phyloP scores from a whole-genome alignment of 768 basidiomycete species.

The Rhodotorula toruloides region DNA sequence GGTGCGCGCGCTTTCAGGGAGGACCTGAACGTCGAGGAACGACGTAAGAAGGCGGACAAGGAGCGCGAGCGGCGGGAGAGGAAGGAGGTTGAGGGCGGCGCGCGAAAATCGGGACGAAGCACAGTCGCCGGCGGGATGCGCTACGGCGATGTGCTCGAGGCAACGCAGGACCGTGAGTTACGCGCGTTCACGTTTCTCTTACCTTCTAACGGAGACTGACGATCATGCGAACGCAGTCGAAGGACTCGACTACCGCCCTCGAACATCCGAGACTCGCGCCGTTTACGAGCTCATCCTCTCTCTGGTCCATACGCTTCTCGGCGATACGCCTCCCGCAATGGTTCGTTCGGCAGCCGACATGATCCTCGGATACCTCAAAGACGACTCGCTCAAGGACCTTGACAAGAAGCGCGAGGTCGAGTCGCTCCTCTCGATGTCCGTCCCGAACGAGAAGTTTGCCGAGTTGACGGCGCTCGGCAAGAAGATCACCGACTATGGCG shows the following conservation, averaged over 20 bases:
- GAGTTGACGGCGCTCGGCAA: constrained; percentile 79
- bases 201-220: neutral
- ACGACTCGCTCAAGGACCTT: constrained; percentile 76
- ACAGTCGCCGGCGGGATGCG: constrained; percentile 54
- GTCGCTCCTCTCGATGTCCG: constrained; percentile 60
- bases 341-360: constrained; percentile 92
- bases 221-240: constrained; percentile 55
- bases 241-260: constrained; percentile 83
- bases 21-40: constrained; percentile 81
- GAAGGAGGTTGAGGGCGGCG: constrained; percentile 3
- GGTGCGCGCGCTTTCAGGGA: constrained; percentile 45
- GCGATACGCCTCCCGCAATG: constrained; percentile 93
- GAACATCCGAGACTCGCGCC: constrained; percentile 88
- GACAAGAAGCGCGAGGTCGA: constrained; percentile 95
- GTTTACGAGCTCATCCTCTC: constrained; percentile 88
- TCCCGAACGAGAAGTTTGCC: constrained; percentile 70
- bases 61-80: constrained; percentile 16
- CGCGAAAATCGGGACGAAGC: constrained; percentile 1
- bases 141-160: constrained; percentile 86
- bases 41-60: constrained; percentile 69
- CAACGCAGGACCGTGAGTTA: constrained; percentile 62
- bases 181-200: neutral
- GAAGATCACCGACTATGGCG: constrained; percentile 93
- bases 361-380: constrained; percentile 82
- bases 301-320: constrained; percentile 68